These are phyloP conservation scores for Gliomastix tumulicola DNA, from an alignment of 2,329 filamentous ascomycete genomes.

Conservation along the genomic window DNA sequence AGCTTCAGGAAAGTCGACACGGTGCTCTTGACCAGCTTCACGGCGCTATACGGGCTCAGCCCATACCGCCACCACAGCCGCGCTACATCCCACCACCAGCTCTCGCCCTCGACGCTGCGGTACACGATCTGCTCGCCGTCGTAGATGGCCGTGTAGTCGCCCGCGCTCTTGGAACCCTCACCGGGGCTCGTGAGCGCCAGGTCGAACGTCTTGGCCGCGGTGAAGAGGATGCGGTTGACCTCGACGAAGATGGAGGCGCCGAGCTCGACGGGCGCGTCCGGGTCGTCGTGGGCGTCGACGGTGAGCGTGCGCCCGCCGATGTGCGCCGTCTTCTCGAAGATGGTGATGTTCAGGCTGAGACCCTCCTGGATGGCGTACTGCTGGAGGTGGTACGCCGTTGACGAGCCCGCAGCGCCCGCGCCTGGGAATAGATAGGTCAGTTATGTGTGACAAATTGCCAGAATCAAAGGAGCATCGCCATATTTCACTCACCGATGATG, in stretches of 20 bases:
- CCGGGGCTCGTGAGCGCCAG: constrained; percentile 44
- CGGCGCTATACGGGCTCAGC: constrained; percentile 64
- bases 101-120: constrained; percentile 48
- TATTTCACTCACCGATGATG: constrained; percentile 19
- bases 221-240: constrained; percentile 74
- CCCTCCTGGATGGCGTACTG: constrained; percentile 59
- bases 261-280: constrained; percentile 66
- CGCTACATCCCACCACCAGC: constrained; percentile 71
- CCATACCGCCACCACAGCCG: constrained; percentile 86
- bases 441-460: background rate
- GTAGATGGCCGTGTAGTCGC: constrained; percentile 69
- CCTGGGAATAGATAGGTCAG: constrained; percentile 49
- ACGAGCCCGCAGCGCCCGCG: constrained; percentile 82
- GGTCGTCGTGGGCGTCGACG: constrained; percentile 66
- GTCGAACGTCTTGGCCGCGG: constrained; percentile 65
- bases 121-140: constrained; percentile 72
- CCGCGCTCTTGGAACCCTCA: constrained; percentile 17
- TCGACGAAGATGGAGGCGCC: constrained; percentile 89
- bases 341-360: constrained; percentile 67
- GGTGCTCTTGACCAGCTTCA: constrained; percentile 63
- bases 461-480: too few species aligned
- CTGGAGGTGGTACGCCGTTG: constrained; percentile 74
- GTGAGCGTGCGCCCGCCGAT: constrained; percentile 86
- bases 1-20: constrained; percentile 70
- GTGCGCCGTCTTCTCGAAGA: constrained; percentile 74